Evolutionary conservation across 441 rosid species (phyloP).

Genomic region (Dalechampia spathulata): DNA sequence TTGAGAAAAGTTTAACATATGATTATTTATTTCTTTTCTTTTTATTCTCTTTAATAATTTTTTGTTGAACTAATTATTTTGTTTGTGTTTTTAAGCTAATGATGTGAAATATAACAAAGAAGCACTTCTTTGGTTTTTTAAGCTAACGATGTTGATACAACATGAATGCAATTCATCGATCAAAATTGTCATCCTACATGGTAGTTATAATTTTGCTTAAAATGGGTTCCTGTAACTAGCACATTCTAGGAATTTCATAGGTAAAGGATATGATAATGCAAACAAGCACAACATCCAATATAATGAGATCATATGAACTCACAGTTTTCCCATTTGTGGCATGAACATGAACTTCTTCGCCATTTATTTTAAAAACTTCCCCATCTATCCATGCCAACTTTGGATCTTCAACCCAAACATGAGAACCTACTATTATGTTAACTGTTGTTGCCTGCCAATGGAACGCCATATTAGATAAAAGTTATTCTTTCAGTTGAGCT

Average conservation of each 20-base stretch:
- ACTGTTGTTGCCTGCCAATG: slow-evolving; percentile 66
- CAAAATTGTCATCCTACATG: too few relatives aligned
- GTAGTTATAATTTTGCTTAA: too few relatives aligned
- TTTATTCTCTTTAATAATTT: too few relatives aligned
- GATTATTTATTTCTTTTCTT: too few relatives aligned
- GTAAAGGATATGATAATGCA: background rate
- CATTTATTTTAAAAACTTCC: slow-evolving; percentile 73
- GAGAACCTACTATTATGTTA: slow-evolving; percentile 95
- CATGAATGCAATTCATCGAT: too few relatives aligned
- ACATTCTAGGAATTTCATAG: background rate
- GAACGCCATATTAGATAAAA: slow-evolving; percentile 10
- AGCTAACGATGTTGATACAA: too few relatives aligned
- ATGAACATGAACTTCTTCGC: slow-evolving; percentile 68
- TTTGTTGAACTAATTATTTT: too few relatives aligned
- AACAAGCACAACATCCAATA: slow-evolving; percentile 5
- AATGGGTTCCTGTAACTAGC: too few relatives aligned
- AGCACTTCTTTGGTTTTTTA: background rate
- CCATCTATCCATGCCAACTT: slow-evolving; percentile 92
- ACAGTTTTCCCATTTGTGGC: slow-evolving; percentile 64
- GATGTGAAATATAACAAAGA: too few relatives aligned
- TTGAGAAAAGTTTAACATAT: too few relatives aligned
- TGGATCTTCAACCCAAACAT: slow-evolving; percentile 97
- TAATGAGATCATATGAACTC: slow-evolving; percentile 30
- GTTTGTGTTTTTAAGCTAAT: too few relatives aligned
- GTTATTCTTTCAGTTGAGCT: background rate